Percentiles rank a stretch among this genome's conserved stretches.
These are phyloP conservation scores for Yamadazyma atlantica DNA, from an alignment of 1,139 yeast species.

Conservation along the genomic window DNA sequence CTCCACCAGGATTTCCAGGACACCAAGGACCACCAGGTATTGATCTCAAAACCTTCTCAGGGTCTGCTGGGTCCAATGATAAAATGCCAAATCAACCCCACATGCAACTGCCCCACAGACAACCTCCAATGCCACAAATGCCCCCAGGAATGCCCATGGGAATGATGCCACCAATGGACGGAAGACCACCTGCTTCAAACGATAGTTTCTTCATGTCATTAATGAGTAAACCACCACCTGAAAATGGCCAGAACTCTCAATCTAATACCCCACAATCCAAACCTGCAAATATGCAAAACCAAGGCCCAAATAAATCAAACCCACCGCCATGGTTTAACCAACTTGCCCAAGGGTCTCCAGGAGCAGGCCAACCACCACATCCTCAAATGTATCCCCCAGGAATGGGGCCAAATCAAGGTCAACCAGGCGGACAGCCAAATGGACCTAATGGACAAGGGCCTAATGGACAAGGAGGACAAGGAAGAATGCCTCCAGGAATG, in stretches of 20 bases:
- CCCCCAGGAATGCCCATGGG: too few relatives aligned
- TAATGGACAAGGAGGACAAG: too few relatives aligned
- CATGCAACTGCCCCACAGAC: too few relatives aligned
- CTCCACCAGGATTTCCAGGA: too few relatives aligned
- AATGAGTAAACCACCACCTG: constrained; percentile 35
- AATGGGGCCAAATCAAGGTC: constrained; percentile 21
- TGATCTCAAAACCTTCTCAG: too few relatives aligned
- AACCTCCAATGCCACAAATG: too few relatives aligned
- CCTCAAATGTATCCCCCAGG: constrained; percentile 3
- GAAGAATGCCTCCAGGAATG: constrained; percentile 33
- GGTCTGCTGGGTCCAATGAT: too few relatives aligned
- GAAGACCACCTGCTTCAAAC: constrained; percentile 22
- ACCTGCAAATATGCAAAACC: background rate
- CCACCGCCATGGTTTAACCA: constrained; percentile 17
- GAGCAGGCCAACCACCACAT: too few relatives aligned
- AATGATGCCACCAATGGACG: constrained; percentile 6
- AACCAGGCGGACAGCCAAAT: too few relatives aligned
- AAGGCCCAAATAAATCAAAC: constrained; percentile 7
- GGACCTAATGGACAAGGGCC: too few relatives aligned
- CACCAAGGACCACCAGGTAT: too few relatives aligned
- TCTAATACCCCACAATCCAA: background rate
- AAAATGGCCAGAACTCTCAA: background rate
- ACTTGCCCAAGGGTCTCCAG: constrained; percentile 9
- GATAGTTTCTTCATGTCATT: constrained; percentile 58
- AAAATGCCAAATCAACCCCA: too few relatives aligned